A percentile compares a stretch with the other conserved stretches of the same genome.
These are phyloP conservation scores for Hypoxylon rickii DNA, from an alignment of 495 filamentous ascomycete species.

Conservation along the genomic window DNA sequence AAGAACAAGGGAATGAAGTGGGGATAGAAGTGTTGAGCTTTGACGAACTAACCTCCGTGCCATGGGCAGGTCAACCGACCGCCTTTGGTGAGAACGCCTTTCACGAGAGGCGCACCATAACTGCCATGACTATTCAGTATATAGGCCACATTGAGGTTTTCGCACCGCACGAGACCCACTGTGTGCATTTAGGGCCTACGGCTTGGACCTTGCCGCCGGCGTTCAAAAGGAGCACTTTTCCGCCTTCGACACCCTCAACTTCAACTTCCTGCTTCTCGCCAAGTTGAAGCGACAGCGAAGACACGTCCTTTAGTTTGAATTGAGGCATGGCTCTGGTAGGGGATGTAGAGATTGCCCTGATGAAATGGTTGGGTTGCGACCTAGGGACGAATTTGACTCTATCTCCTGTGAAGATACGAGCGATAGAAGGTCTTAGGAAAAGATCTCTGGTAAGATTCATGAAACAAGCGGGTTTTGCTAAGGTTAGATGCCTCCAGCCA, in stretches of 20 bases:
- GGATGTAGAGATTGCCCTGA: constrained; percentile 26
- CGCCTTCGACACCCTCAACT: constrained; percentile 83
- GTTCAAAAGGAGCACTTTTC: constrained; percentile 84
- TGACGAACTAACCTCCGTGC: constrained; percentile 74
- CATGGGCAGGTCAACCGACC: constrained; percentile 90
- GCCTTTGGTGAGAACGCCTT: constrained; percentile 79
- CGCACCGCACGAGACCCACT: too few relatives aligned
- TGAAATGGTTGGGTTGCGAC: constrained; percentile 2
- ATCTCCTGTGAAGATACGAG: constrained; percentile 12
- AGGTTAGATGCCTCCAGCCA: too few relatives aligned
- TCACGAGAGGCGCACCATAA: constrained; percentile 84
- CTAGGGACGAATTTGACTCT: constrained; percentile 2
- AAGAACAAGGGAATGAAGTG: not conserved
- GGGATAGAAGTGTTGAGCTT: not conserved
- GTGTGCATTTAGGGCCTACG: constrained; percentile 85
- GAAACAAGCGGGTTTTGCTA: constrained; percentile 3
- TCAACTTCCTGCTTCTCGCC: constrained; percentile 87
- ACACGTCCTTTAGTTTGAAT: constrained; percentile 84
- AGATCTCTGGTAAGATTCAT: constrained; percentile 34
- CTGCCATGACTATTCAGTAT: too few relatives aligned
- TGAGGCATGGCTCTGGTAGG: constrained; percentile 58
- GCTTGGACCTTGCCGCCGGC: constrained; percentile 73
- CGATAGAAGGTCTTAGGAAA: constrained; percentile 12
- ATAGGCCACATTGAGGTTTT: too few relatives aligned
- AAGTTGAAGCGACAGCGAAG: constrained; percentile 70